Conservation (phyloP, 441 rosid species). For the Aquilaria agallochum region DNA sequence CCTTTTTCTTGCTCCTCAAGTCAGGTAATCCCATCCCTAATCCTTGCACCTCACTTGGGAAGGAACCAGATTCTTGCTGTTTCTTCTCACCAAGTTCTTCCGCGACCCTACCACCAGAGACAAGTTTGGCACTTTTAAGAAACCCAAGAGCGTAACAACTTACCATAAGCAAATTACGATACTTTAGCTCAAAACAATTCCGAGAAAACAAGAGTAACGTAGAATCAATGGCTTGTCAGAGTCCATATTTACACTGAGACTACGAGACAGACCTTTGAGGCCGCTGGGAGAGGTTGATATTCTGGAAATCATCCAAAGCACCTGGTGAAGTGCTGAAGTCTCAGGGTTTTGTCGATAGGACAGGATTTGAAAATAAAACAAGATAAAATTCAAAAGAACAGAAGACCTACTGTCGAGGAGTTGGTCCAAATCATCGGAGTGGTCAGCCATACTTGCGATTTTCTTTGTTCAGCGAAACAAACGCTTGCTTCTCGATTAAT, state of each 20-base stretch:
- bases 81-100: conserved; percentile 29
- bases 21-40: conserved; percentile 92
- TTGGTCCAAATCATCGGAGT: conserved; percentile 80
- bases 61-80: conserved; percentile 35
- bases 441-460: conserved; percentile 35
- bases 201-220: neutral
- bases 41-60: conserved; percentile 70
- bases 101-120: conserved; percentile 35
- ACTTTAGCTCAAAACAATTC: neutral
- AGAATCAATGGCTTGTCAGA: neutral
- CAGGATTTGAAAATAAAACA: neutral
- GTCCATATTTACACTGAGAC: neutral
- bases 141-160: neutral
- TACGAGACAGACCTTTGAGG: conserved; percentile 39
- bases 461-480: conserved; percentile 9
- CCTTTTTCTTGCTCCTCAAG: conserved; percentile 74
- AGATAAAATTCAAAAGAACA: neutral
- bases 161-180: neutral
- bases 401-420: conserved; percentile 76
- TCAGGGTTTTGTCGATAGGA: neutral
- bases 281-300: conserved; percentile 55
- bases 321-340: conserved; percentile 41
- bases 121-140: neutral
- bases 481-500: conserved; percentile 4
- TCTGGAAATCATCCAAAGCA: conserved; percentile 95